These are phyloP conservation scores for Casuarina cunninghamiana DNA, from an alignment of 306 rosid species.

Conservation along the genomic window DNA sequence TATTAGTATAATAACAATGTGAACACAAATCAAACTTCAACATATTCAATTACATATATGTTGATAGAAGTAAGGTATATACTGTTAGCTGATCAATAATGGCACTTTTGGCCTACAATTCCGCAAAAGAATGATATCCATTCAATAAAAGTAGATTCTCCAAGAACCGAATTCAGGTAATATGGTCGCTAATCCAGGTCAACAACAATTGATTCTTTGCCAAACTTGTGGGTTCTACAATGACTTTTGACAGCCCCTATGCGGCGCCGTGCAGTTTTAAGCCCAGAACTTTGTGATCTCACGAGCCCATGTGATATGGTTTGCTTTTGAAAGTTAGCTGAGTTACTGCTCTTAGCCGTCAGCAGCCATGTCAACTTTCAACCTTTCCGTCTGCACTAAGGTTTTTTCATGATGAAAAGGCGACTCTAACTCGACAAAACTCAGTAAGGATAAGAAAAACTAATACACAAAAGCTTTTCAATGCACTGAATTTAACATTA, in stretches of 20 bases:
- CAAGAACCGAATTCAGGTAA: neutral
- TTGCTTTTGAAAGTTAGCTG: constrained; percentile 4
- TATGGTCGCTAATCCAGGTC: neutral
- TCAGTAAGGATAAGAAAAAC: neutral
- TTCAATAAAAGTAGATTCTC: neutral
- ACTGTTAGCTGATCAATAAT: neutral
- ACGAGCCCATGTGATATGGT: constrained; percentile 4
- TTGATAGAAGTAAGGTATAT: neutral
- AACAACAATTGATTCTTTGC: neutral
- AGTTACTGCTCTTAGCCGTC: constrained; percentile 32
- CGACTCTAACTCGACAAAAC: constrained; percentile 1
- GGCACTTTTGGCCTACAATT: neutral
- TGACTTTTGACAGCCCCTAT: neutral
- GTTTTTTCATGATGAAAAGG: neutral
- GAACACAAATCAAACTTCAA: too few relatives aligned
- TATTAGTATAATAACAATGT: too few relatives aligned
- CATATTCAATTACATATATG: too few relatives aligned
- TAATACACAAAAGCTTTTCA: neutral
- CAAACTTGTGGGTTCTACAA: constrained; percentile 23
- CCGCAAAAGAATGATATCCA: neutral
- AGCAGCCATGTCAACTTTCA: constrained; percentile 20
- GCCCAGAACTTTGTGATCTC: constrained; percentile 21
- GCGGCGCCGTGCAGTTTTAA: constrained; percentile 17
- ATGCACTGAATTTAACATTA: neutral
- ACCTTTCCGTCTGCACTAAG: neutral